Percentiles rank a stretch among this genome's conserved stretches.
phyloP scores from a whole-genome alignment of 345 rosid genomes.

The Jatropha curcas region DNA sequence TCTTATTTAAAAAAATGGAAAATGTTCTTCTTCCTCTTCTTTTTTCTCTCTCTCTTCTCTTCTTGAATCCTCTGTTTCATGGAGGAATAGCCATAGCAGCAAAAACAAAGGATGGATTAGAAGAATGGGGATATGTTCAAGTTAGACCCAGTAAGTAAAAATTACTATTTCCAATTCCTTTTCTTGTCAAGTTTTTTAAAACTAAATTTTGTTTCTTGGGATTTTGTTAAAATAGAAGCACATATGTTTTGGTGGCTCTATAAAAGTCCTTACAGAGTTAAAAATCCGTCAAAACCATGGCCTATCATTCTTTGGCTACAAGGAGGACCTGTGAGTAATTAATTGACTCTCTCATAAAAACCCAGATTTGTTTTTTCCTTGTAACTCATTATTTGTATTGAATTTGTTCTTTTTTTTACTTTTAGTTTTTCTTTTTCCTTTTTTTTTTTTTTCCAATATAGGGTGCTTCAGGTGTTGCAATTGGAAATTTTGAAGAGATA shows the following conservation, averaged over 20 bases:
- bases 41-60: constrained; percentile 28
- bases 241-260: constrained; percentile 98
- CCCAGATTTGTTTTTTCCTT: neutral
- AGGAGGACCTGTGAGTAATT: constrained; percentile 90
- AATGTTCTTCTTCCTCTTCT: constrained; percentile 30
- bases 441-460: constrained; percentile 22
- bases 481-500: constrained; percentile 73
- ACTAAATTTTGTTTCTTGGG: neutral
- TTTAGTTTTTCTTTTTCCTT: neutral
- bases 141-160: constrained; percentile 77
- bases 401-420: neutral
- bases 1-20: constrained; percentile 45
- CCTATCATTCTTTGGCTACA: constrained; percentile 92
- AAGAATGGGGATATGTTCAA: constrained; percentile 89
- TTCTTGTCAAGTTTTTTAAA: neutral
- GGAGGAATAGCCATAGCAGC: constrained; percentile 34
- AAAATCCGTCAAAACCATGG: constrained; percentile 86
- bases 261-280: constrained; percentile 73
- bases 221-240: constrained; percentile 47
- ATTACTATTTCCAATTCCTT: neutral
- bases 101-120: constrained; percentile 47
- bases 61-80: constrained; percentile 27
- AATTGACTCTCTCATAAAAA: neutral
- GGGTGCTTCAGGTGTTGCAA: constrained; percentile 82
- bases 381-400: neutral